Conservation (phyloP, 176 grass and related monocot genomes). For the Elaeis guineensis region DNA sequence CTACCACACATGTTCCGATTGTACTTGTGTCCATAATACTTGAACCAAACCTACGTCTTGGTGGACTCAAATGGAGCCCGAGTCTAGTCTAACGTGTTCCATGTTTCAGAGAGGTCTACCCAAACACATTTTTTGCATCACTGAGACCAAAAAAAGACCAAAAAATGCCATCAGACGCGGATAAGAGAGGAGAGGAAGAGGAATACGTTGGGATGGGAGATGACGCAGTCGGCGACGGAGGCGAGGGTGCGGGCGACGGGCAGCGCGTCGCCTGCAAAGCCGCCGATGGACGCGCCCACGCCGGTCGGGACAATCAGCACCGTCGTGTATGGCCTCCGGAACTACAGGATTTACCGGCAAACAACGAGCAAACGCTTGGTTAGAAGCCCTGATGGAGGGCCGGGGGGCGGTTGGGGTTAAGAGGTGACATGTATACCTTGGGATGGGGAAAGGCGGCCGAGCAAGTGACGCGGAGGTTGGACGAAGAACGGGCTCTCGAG, state of each 20-base stretch:
- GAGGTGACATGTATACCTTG: slow-evolving; percentile 9
- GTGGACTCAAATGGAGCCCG: no score
- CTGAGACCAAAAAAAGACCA: no score
- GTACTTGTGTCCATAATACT: no score
- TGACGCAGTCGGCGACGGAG: slow-evolving; percentile 64
- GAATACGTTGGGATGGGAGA: slow-evolving; percentile 87
- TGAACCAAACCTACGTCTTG: no score
- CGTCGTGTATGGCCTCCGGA: slow-evolving; percentile 70
- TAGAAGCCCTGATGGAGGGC: neutral
- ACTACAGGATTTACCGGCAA: slow-evolving; percentile 6
- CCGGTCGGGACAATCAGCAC: slow-evolving; percentile 86
- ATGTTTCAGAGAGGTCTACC: no score
- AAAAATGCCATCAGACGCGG: no score
- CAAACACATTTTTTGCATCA: no score
- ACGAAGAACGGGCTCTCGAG: neutral
- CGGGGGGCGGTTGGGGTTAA: neutral
- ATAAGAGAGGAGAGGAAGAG: neutral
- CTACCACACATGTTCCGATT: no score
- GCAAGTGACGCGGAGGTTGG: slow-evolving; percentile 4
- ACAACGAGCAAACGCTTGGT: neutral
- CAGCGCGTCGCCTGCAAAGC: slow-evolving; percentile 85
- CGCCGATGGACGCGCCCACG: slow-evolving; percentile 65
- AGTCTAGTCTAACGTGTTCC: no score
- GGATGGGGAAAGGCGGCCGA: neutral
- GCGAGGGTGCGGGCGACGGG: slow-evolving; percentile 57